Evolutionary conservation across 2,329 filamentous ascomycete species (phyloP).

Genomic region (Achaetomium macrosporum): DNA sequence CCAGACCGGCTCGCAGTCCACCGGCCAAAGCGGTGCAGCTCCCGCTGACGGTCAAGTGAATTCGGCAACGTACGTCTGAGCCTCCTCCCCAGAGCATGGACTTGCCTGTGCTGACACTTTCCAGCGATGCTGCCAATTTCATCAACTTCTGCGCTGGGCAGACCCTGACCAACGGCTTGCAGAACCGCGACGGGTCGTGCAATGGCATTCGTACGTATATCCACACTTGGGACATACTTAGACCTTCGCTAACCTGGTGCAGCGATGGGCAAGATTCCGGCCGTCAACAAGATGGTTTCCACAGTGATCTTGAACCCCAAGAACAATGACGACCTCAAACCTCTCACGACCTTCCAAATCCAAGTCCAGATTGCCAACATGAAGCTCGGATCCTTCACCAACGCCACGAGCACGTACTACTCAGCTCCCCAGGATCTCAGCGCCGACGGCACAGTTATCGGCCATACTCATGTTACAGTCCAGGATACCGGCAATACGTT

Average conservation of each 20-base stretch:
- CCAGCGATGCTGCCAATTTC: constrained; percentile 54
- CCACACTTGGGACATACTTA: no score
- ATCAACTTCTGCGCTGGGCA: constrained; percentile 57
- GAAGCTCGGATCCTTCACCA: constrained; percentile 54
- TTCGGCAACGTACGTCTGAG: constrained; percentile 44
- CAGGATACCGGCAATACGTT: constrained; percentile 48
- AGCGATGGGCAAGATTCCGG: constrained; percentile 57
- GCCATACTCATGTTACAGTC: constrained; percentile 56
- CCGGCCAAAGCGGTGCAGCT: constrained; percentile 40
- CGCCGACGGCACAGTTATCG: constrained; percentile 46
- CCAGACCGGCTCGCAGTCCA: constrained; percentile 44
- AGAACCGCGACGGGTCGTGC: constrained; percentile 54
- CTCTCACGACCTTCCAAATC: constrained; percentile 44
- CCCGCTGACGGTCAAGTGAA: constrained; percentile 43
- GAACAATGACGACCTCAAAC: constrained; percentile 43
- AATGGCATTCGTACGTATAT: constrained; percentile 54
- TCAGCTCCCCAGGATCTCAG: constrained; percentile 52
- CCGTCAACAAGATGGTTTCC: constrained; percentile 52
- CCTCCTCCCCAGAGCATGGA: not conserved
- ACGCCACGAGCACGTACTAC: constrained; percentile 56
- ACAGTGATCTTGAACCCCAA: constrained; percentile 48
- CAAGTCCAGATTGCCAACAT: constrained; percentile 50
- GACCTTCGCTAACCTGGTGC: constrained; percentile 18
- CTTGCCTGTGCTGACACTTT: constrained; percentile 6
- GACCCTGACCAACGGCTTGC: constrained; percentile 56